phyloP scores from a whole-genome alignment of 2,329 filamentous ascomycete genomes.

The Ascochyta viciae-villosae region DNA sequence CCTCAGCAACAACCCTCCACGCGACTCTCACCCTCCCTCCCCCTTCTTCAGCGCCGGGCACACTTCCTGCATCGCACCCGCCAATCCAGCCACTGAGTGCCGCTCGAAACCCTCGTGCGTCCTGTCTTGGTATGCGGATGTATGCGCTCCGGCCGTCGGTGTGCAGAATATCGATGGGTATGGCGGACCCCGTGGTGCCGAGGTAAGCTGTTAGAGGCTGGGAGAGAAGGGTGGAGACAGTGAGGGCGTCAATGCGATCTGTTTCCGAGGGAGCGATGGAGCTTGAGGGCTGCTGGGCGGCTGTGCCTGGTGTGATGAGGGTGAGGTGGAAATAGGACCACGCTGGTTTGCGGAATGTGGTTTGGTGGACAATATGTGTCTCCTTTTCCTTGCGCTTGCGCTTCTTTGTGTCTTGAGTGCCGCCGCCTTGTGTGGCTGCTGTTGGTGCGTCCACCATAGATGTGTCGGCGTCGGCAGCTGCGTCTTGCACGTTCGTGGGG shows the following conservation, averaged over 20 bases:
- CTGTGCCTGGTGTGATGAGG: slow-evolving; percentile 34
- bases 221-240: slow-evolving; percentile 68
- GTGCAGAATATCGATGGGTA: slow-evolving; percentile 74
- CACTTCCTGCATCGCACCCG: slow-evolving; percentile 25
- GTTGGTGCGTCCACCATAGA: slow-evolving; percentile 9
- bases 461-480: slow-evolving; percentile 2
- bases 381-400: slow-evolving; percentile 26
- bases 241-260: slow-evolving; percentile 64
- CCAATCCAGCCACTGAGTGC: slow-evolving; percentile 38
- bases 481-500: not conserved
- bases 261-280: not conserved
- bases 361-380: slow-evolving; percentile 37
- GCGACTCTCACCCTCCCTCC: slow-evolving; percentile 29
- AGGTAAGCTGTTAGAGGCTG: slow-evolving; percentile 72
- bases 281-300: slow-evolving; percentile 6
- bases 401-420: slow-evolving; percentile 16
- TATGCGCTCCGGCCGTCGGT: slow-evolving; percentile 26
- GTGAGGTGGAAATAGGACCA: slow-evolving; percentile 54
- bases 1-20: slow-evolving; percentile 38
- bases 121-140: slow-evolving; percentile 36
- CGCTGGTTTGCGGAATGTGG: slow-evolving; percentile 49
- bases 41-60: slow-evolving; percentile 24
- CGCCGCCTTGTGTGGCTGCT: not conserved
- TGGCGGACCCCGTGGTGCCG: slow-evolving; percentile 70
- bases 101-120: slow-evolving; percentile 34